Base-by-base conservation (phyloP, 176 grass and related monocot genomes). In the Rhynchospora pubera region DNA sequence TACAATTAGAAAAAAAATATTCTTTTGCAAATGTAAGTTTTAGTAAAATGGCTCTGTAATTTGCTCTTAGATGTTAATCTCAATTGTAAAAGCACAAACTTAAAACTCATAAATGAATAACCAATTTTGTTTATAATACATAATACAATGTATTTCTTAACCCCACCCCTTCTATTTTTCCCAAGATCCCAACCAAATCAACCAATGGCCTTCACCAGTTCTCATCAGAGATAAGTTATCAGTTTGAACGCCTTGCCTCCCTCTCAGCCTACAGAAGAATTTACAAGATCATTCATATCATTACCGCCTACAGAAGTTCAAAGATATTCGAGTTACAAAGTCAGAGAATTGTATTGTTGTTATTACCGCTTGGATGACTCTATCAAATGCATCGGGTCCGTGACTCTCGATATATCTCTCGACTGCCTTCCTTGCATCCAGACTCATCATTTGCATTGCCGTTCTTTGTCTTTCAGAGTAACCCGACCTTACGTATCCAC, bases 391-490 rank as follows among this genome's bases (percentile, higher is more conserved):
- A 18, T 94, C 91, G 0, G 87, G 85, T 4, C 97, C 97, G 5
- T 91, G 66, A 18, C n/a, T 81, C 50, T 99, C 91, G 79, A 99
- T 91, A 83, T 81, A 99, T 22, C 86, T 86, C 50, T 99, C 97
- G 2, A 96, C 93, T 26, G 89, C 85, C 84, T 83, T 99, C 70
- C 97, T 90, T 2, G 93, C 87, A 53, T 99, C 97, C 24, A 96
- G 93, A 87, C 87, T 99, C 87, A 96, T 90, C 91, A 91, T 90
- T 86, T 99, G 93, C 86, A 99, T 73, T 78, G 88, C 87, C 57
- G 71, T 85, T 79, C 91, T 86, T 73, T 99, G 93, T 79, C 79
- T 85, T 74, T 99, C 93, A 13, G 52, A 80, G 87, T 96, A 99
- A 64, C 1, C 65, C 13, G 90, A 85, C 69, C 43, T 91, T 82